phyloP scores from a whole-genome alignment of 768 basidiomycete species.

The Roridomyces roridus region DNA sequence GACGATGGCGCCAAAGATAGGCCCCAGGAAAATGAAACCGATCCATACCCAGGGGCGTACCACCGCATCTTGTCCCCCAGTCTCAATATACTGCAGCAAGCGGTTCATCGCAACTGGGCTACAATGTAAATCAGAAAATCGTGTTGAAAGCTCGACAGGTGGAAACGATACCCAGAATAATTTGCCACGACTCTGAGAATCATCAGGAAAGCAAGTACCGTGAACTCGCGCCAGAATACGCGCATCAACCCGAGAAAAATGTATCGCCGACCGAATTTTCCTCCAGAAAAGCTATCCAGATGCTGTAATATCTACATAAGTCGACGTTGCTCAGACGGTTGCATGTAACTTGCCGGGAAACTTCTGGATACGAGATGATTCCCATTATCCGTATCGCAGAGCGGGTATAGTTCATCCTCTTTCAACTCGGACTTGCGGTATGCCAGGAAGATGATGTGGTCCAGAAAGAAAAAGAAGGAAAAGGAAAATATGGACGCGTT shows the following conservation, averaged over 20 bases:
- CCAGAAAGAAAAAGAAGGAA: slow-evolving; percentile 58
- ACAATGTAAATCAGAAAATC: slow-evolving; percentile 26
- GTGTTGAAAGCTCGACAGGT: slow-evolving; percentile 28
- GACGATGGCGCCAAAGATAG: slow-evolving; percentile 37
- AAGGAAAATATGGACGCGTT: slow-evolving; percentile 52
- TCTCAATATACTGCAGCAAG: slow-evolving; percentile 60
- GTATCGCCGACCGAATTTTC: slow-evolving; percentile 1
- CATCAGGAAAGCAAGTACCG: slow-evolving; percentile 25
- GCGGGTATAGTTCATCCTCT: slow-evolving; percentile 61
- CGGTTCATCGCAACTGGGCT: slow-evolving; percentile 49
- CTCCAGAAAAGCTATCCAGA: neutral
- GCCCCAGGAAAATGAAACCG: slow-evolving; percentile 53
- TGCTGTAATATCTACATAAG: neutral
- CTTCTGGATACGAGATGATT: slow-evolving; percentile 29
- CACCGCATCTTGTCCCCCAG: slow-evolving; percentile 40
- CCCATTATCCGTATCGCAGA: slow-evolving; percentile 61
- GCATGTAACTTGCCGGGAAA: slow-evolving; percentile 35
- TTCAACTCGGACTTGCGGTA: slow-evolving; percentile 50
- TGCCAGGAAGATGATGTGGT: slow-evolving; percentile 52
- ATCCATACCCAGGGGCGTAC: slow-evolving; percentile 79
- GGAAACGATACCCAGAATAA: slow-evolving; percentile 1
- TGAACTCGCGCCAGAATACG: slow-evolving; percentile 34
- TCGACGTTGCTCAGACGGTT: slow-evolving; percentile 24
- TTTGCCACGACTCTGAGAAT: slow-evolving; percentile 2
- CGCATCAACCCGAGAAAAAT: slow-evolving; percentile 51